These are phyloP conservation scores for Nigrograna mackinnonii DNA, from an alignment of 2,329 filamentous ascomycete species.

Conservation along the genomic window DNA sequence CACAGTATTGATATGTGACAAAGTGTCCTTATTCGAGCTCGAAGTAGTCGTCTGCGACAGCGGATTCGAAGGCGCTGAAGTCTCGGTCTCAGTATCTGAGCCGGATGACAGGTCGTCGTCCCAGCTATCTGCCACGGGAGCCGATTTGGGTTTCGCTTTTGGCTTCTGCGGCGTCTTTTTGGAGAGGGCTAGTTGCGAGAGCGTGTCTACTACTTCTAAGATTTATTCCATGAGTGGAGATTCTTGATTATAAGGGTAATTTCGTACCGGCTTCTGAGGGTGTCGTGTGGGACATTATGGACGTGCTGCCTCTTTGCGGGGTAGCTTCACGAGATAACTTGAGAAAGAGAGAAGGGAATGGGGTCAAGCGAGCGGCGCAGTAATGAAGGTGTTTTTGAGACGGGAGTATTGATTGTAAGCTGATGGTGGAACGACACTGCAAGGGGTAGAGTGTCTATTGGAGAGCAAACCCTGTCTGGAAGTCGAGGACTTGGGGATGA, in stretches of 20 bases:
- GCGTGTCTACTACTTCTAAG: slow-evolving; percentile 40
- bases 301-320: neutral
- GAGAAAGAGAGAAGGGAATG: too few species aligned
- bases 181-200: slow-evolving; percentile 40
- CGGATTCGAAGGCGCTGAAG: slow-evolving; percentile 20
- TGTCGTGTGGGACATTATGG: slow-evolving; percentile 21
- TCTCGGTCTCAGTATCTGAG: slow-evolving; percentile 34
- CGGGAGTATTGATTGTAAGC: too few species aligned
- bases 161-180: slow-evolving; percentile 34
- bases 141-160: slow-evolving; percentile 39
- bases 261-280: slow-evolving; percentile 29
- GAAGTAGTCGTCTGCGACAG: slow-evolving; percentile 28
- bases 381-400: too few species aligned
- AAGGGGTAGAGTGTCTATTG: too few species aligned
- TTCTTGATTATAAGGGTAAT: slow-evolving; percentile 2
- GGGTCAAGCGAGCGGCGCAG: too few species aligned
- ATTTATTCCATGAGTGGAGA: slow-evolving; percentile 1
- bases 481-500: too few species aligned
- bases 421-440: too few species aligned
- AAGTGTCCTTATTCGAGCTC: slow-evolving; percentile 49
- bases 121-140: slow-evolving; percentile 70
- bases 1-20: slow-evolving; percentile 65
- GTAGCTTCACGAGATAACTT: too few species aligned
- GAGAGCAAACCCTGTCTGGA: too few species aligned
- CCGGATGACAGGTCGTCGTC: slow-evolving; percentile 66